Base-by-base conservation (phyloP, 139 green algal genomes). In the Chlorella sp. region DNA sequence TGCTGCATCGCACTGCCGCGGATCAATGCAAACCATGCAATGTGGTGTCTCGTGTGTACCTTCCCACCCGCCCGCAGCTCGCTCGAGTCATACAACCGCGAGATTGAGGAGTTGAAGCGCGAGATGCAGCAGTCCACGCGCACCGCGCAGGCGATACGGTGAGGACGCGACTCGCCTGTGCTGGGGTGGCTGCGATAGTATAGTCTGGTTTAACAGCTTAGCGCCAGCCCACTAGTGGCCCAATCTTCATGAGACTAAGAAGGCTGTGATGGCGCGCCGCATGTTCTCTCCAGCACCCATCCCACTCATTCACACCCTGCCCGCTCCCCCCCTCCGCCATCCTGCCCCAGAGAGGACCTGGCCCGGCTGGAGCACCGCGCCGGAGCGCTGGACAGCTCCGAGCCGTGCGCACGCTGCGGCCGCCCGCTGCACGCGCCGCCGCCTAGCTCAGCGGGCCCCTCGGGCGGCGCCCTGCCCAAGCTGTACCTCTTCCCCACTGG, bases 1-100 rank as follows among this genome's bases (percentile, higher is more conserved):
- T 79, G 73, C 30, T 30, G 30, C 44, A 43, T 14, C 44, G 7
- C 43, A 46, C 67, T 44, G 22, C 32, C n/a, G n/a, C n/a, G n/a
- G n/a, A n/a, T n/a, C n/a, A n/a, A n/a, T n/a, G n/a, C n/a, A n/a
- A n/a, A n/a, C n/a, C n/a, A n/a, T n/a, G n/a, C n/a, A n/a, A n/a
- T n/a, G n/a, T 73, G 67, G 67, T 44, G 11, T n/a, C 22, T 19
- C 32, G 13, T 7, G 32, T 8, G 13, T 30, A 43, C 32, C 22
- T 30, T 17, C 16, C 28, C 43, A 80, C 32, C 41, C 73, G 30
- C 30, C 32, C 46, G 38, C 65, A 80, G 76, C 73, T 94, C 90
- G 34, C 89, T 99, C 78, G 92, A 98, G 89, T 88, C 93, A 13
- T 99, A 99, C 90, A 98, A 96, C 83, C 76, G 75, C 6, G 90